Conservation (phyloP, 2,329 filamentous ascomycete species). For the Helotiales sp. region DNA sequence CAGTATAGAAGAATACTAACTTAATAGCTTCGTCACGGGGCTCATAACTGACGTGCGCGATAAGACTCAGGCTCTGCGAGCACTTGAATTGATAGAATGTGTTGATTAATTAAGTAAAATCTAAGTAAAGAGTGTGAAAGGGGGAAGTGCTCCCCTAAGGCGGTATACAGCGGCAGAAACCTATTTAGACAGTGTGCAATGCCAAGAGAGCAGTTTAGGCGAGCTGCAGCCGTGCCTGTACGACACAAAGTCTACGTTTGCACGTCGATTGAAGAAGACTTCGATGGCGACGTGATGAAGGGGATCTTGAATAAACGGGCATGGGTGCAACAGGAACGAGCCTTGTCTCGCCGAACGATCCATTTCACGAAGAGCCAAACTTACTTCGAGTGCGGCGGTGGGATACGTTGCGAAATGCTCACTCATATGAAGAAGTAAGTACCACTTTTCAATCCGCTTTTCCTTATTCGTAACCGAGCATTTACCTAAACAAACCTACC, state of each 20-base stretch:
- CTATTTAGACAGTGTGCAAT: too few relatives aligned
- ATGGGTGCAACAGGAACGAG: conserved; percentile 2
- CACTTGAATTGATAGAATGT: too few relatives aligned
- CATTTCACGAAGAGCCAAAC: background rate
- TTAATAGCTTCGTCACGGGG: too few relatives aligned
- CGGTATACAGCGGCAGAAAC: too few relatives aligned
- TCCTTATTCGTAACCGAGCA: background rate
- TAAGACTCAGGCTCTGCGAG: too few relatives aligned
- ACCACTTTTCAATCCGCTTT: background rate
- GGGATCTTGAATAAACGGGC: background rate
- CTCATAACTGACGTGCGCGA: too few relatives aligned
- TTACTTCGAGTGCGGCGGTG: background rate
- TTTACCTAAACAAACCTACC: background rate
- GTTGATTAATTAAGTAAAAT: too few relatives aligned
- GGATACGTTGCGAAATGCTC: background rate
- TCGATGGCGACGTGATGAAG: background rate
- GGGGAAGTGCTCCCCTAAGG: too few relatives aligned
- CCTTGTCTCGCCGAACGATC: background rate
- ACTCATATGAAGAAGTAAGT: background rate
- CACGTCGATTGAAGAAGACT: background rate
- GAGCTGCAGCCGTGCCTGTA: too few relatives aligned
- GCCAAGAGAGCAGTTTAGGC: too few relatives aligned
- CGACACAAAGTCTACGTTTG: conserved; percentile 6
- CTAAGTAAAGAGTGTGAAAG: too few relatives aligned
- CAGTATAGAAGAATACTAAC: too few relatives aligned